Base-by-base conservation (phyloP, 2,329 filamentous ascomycete species). In the Sclerotinia nivalis region DNA sequence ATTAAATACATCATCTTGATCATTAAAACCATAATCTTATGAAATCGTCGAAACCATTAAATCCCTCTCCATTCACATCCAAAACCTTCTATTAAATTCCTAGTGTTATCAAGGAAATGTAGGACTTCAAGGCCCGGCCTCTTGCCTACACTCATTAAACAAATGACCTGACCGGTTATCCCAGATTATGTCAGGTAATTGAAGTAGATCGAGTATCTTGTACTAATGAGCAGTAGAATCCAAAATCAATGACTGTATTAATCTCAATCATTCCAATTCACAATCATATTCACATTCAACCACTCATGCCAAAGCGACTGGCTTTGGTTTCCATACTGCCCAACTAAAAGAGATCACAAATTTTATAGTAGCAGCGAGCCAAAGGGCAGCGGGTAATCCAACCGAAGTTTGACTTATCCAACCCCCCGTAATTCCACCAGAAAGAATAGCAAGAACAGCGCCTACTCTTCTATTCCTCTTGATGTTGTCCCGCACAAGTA, bases 361-460 rank as follows among this genome's bases (percentile, higher is more conserved):
- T 80, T 92, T 91, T 60, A 91, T 74, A 20, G 66, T 74, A 50
- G 74, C 78, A 18, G 77, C 77, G 49, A 78, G 69, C 84, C 84
- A 86, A 52, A 86, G 72, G 18, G 82, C 84, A 2, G 84, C 85
- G 52, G 82, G 80, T 54, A 89, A 77, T 0, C 86, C 86, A 47
- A 84, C 77, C 15, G 77, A 74, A 71, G 83, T 87, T 70, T 84
- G 83, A 31, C 85, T 84, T 78, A 84, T 87, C 34, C 85, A 73
- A 0, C 86, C 87, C 1, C 87, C 87, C 9, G 83, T 70, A 49
- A 88, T 80, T 0, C 86, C 85, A 0, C 87, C 87, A 4, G 84
- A 37, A 43, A 88, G 70, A n/a, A 88, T 78, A 66, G 85, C 78
- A 1, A 85, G 43, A 1, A 86, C 83, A 1, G 86, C 86, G 0